Conservation (phyloP, 2,329 filamentous ascomycete species). For the Didymella arachidicola region DNA sequence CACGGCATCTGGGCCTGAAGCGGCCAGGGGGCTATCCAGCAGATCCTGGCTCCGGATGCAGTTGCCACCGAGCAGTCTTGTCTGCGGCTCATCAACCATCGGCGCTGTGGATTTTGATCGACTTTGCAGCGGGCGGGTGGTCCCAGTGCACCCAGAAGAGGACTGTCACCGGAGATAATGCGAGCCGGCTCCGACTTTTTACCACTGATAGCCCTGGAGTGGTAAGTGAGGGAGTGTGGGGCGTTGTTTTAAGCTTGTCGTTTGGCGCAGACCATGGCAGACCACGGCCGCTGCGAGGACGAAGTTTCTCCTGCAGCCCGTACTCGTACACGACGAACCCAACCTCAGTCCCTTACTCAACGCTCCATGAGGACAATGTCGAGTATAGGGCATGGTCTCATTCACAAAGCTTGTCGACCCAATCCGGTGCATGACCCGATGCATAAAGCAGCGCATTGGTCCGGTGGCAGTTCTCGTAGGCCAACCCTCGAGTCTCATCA, state of each 20-base stretch:
- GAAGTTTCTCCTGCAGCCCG: slow-evolving; percentile 13
- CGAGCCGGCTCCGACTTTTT: slow-evolving; percentile 21
- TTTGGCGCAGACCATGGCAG: slow-evolving; percentile 24
- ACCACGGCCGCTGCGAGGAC: slow-evolving; percentile 20
- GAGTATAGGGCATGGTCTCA: slow-evolving; percentile 42
- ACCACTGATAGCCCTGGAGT: neutral
- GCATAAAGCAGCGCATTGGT: slow-evolving; percentile 39
- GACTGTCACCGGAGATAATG: slow-evolving; percentile 31
- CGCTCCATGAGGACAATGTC: slow-evolving; percentile 34
- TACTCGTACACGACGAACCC: slow-evolving; percentile 10
- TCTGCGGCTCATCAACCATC: slow-evolving; percentile 4
- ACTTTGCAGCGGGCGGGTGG: slow-evolving; percentile 42
- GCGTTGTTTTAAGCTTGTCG: slow-evolving; percentile 17
- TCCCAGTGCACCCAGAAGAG: slow-evolving; percentile 27
- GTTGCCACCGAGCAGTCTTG: slow-evolving; percentile 2
- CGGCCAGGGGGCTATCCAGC: slow-evolving; percentile 5
- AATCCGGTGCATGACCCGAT: slow-evolving; percentile 44
- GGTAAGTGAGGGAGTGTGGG: slow-evolving; percentile 33
- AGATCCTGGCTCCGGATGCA: neutral
- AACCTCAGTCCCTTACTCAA: slow-evolving; percentile 29
- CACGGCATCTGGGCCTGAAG: neutral
- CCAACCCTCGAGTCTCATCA: slow-evolving; percentile 43
- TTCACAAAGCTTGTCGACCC: slow-evolving; percentile 31
- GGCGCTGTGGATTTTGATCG: slow-evolving; percentile 35
- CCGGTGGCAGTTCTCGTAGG: slow-evolving; percentile 31